A percentile compares a stretch with the other conserved stretches of the same genome.
phyloP scores from a whole-genome alignment of 305 asterid genomes.

The Fraxinus nigra region DNA sequence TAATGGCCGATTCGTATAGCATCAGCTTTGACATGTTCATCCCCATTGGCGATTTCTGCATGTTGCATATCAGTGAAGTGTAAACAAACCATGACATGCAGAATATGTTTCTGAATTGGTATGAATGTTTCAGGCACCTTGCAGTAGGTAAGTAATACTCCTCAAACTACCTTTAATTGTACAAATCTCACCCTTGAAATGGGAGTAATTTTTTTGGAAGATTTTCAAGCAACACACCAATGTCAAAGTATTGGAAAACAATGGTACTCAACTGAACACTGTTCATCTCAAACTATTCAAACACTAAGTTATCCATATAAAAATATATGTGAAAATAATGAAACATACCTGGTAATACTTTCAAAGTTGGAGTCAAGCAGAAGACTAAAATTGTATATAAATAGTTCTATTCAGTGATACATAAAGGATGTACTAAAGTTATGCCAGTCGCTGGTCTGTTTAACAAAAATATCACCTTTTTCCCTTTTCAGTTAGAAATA shows the following conservation, averaged over 20 bases:
- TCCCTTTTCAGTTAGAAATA: conserved; percentile 9
- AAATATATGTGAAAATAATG: neutral
- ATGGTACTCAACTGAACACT: neutral
- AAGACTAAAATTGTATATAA: neutral
- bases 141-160: conserved; percentile 11
- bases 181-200: neutral
- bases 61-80: conserved; percentile 16
- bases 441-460: neutral
- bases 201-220: neutral
- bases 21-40: conserved; percentile 88
- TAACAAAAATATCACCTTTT: conserved; percentile 1
- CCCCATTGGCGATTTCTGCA: conserved; percentile 77
- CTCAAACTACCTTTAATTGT: neutral
- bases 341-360: neutral
- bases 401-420: neutral
- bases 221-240: neutral
- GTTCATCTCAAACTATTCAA: neutral
- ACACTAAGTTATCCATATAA: neutral
- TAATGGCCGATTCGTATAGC: conserved; percentile 87
- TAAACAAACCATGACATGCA: conserved; percentile 5
- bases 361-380: conserved; percentile 3
- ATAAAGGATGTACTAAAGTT: neutral
- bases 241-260: neutral
- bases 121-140: conserved; percentile 10
- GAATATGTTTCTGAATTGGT: neutral